Evolutionary conservation across 1,139 yeast species (phyloP).

Genomic region (Oligophagozyma castellii): DNA sequence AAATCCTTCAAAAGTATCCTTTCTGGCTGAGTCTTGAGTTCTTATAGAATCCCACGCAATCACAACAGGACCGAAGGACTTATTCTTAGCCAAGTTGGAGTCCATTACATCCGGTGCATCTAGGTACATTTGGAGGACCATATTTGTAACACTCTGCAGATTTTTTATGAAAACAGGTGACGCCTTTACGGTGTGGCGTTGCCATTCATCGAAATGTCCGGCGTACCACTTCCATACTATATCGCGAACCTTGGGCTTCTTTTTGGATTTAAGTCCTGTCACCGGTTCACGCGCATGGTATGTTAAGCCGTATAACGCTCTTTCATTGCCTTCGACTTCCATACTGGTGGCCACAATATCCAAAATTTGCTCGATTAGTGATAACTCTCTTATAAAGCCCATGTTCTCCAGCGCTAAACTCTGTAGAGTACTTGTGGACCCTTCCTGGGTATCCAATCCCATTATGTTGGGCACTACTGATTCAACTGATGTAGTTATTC

Average conservation of each 20-base stretch:
- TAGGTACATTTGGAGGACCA: too few species aligned
- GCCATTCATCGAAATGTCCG: conserved; percentile 39
- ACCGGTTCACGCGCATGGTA: conserved; percentile 14
- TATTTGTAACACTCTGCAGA: too few species aligned
- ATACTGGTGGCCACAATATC: conserved; percentile 43
- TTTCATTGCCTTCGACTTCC: conserved; percentile 39
- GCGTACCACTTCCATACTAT: conserved; percentile 43
- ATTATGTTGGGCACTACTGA: conserved; percentile 18
- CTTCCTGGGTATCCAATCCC: conserved; percentile 8
- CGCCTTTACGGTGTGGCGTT: too few species aligned
- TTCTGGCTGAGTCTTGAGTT: too few species aligned
- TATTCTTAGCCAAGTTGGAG: too few species aligned
- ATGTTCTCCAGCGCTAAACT: conserved; percentile 41
- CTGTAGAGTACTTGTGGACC: conserved; percentile 27
- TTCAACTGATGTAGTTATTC: conserved; percentile 37
- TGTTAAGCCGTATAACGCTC: conserved; percentile 39
- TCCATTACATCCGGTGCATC: too few species aligned
- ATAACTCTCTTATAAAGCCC: conserved; percentile 33
- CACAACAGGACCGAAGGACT: too few species aligned
- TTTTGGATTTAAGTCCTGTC: conserved; percentile 2
- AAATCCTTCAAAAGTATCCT: too few species aligned
- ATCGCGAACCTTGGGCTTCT: conserved; percentile 8
- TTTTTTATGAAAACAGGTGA: too few species aligned
- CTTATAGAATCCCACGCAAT: too few species aligned
- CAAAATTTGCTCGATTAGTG: conserved; percentile 37